Conservation (phyloP, 768 basidiomycete genomes). For the Amanita pseudoporphyria region DNA sequence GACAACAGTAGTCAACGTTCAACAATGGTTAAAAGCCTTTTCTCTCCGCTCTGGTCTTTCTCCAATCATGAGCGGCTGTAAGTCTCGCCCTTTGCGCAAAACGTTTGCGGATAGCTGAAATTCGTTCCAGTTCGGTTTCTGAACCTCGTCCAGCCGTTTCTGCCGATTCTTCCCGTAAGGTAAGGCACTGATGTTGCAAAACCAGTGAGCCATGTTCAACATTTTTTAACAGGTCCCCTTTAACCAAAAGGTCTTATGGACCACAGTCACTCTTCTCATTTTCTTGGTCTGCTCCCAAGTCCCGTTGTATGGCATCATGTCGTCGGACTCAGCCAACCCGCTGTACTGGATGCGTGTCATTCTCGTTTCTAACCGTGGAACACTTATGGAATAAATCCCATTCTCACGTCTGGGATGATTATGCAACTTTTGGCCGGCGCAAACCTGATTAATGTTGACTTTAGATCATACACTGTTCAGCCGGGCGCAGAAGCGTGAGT, state of each 20-base stretch:
- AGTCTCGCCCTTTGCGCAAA: slow-evolving; percentile 20
- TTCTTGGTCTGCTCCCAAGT: slow-evolving; percentile 99
- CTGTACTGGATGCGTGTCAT: slow-evolving; percentile 99
- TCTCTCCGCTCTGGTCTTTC: slow-evolving; percentile 14
- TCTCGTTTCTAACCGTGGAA: slow-evolving; percentile 95
- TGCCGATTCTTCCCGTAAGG: slow-evolving; percentile 94
- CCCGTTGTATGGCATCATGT: no score
- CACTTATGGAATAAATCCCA: slow-evolving; percentile 98
- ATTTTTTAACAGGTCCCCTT: slow-evolving; percentile 73
- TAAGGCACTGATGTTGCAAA: slow-evolving; percentile 22
- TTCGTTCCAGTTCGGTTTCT: slow-evolving; percentile 78
- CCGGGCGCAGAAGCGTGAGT: slow-evolving; percentile 92
- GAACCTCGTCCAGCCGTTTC: slow-evolving; percentile 96
- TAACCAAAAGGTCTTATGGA: slow-evolving; percentile 99
- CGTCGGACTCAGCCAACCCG: slow-evolving; percentile 97
- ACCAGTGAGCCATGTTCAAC: slow-evolving; percentile 7
- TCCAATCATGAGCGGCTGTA: slow-evolving; percentile 72
- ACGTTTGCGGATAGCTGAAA: slow-evolving; percentile 3
- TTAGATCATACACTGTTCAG: slow-evolving; percentile 92
- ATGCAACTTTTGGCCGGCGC: slow-evolving; percentile 99
- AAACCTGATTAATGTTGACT: slow-evolving; percentile 96
- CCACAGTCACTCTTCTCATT: slow-evolving; percentile 96
- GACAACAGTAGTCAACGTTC: background rate
- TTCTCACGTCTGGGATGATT: slow-evolving; percentile 98
- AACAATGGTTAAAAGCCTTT: background rate